Base-by-base conservation (phyloP, 2,329 filamentous ascomycete species). In the Epichloe gansuensis region DNA sequence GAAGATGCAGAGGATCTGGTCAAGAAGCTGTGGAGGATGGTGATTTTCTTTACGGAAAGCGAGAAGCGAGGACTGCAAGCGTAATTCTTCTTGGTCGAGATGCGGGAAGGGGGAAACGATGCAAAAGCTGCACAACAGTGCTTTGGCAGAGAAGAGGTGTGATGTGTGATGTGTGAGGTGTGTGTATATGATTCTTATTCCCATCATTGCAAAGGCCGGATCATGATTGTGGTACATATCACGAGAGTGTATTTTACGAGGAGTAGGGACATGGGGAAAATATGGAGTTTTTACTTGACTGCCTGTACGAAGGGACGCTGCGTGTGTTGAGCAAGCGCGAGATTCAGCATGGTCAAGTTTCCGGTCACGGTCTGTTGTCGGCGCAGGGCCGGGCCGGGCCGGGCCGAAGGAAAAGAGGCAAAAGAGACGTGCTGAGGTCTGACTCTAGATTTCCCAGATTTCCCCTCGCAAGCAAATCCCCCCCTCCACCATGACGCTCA, bases 21-120 rank as follows among this genome's bases (percentile, higher is more conserved):
- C 48, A 94, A 89, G 79, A 97, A 96, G 72, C 78, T 98, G 38
- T 98, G 93, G 93, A 82, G 91, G 49, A 95, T 97, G 89, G 83
- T 96, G 53, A 95, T 97, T 62, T 97, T 96, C 80, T 96, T 91
- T 63, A 93, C 88, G 5, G 91, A 97, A 69, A 87, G 85, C 63
- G 91, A 95, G 76, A 95, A 93, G 73, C 76, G 89, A 56, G 90
- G 90, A 2, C 73, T 96, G 55, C 85, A 85, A 9, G 51, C 57
- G n/a, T 59, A 53, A 31, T 38, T 25, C 8, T 11, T 31, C 3
- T 25, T 35, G 13, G 42, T 40, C 31, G 6, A 38, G 21, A 5
- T 15, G 23, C 13, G 13, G 5, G n/a, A 9, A 11, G n/a, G 13
- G 17, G 15, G 40, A 11, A 13, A 36, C 3, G 15, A 8, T 27